Base-by-base conservation (phyloP, 805 yeast species). In the Myxozyma sirexii region DNA sequence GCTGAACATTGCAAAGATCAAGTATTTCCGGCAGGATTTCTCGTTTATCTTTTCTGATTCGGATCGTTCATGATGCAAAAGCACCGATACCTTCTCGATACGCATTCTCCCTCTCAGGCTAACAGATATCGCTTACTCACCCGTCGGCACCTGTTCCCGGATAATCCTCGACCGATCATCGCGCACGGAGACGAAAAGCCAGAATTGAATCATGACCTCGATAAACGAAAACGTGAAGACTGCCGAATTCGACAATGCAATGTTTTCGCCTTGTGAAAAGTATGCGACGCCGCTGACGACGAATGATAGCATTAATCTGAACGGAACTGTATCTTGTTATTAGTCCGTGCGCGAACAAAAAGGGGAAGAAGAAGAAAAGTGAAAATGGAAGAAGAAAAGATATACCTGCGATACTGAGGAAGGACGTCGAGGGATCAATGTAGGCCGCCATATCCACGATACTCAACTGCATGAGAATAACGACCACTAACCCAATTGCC, bases 151-250 rank as follows among this genome's bases (percentile, higher is more conserved):
- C 27, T 48, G 62, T 29, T 45, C 47, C 4, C 55, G 37, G 5
- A 54, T 41, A 13, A 37, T 23, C 8, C 27, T n/a, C 6, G 47
- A 19, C 17, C 66, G 47, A 45, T 65, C 68, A 4, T 65, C 67
- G 19, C 64, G 59, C 4, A 65, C 35, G 15, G 68, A 59, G 19
- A 52, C 43, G 38, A 31, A 65, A 26, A 66, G 37, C 68, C 68
- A 65, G 31, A 65, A 65, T 41, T 63, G 59, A 10, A 67, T 19
- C n/a, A 54, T 23, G 17, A 65, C 58, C 29, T 65, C 68, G 6
- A 65, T 31, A 37, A 65, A 65, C 24, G 63, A 33, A 19, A 65
- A 29, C 15, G 63, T 26, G 33, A 65, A 57, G 15, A 65, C 65
- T 23, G 56, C 37, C 8, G 66, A 62, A 46, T 65, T 65, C 24